These are phyloP conservation scores for Leersia perrieri DNA, from an alignment of 176 grass and related monocot species.

Conservation along the genomic window DNA sequence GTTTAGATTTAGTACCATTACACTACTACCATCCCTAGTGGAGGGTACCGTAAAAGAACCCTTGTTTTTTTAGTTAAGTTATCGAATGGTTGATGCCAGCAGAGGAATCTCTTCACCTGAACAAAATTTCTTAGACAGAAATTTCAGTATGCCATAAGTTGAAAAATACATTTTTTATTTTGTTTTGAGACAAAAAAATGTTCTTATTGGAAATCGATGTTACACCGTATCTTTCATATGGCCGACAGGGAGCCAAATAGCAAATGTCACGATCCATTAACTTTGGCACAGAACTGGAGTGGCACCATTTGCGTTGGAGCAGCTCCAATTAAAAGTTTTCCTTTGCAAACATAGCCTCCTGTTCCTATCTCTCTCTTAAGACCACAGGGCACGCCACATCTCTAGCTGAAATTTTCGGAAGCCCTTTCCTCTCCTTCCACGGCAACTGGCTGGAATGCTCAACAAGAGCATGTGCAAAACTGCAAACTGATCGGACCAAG, in stretches of 20 bases:
- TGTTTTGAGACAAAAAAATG: too few relatives aligned
- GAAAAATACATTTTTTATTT: too few relatives aligned
- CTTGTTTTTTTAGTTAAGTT: too few relatives aligned
- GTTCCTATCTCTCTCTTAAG: slow-evolving; percentile 2
- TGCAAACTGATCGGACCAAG: neutral
- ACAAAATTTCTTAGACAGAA: neutral
- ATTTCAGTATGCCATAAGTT: neutral
- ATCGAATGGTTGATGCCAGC: neutral
- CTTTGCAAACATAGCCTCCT: neutral
- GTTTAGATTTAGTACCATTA: too few relatives aligned
- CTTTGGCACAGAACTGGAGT: neutral
- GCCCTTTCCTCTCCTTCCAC: too few relatives aligned
- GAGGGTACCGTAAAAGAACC: too few relatives aligned
- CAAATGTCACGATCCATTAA: neutral
- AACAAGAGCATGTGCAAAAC: neutral
- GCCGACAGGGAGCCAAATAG: neutral
- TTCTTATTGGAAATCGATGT: neutral
- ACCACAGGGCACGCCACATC: too few relatives aligned
- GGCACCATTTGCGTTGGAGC: neutral
- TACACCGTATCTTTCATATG: neutral
- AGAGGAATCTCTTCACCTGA: neutral
- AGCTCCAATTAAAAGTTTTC: neutral
- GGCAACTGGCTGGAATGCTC: too few relatives aligned
- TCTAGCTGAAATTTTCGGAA: too few relatives aligned
- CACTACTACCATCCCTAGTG: too few relatives aligned